Base-by-base conservation (phyloP, 78 protist species). In the Monocercomonoides exilis region DNA sequence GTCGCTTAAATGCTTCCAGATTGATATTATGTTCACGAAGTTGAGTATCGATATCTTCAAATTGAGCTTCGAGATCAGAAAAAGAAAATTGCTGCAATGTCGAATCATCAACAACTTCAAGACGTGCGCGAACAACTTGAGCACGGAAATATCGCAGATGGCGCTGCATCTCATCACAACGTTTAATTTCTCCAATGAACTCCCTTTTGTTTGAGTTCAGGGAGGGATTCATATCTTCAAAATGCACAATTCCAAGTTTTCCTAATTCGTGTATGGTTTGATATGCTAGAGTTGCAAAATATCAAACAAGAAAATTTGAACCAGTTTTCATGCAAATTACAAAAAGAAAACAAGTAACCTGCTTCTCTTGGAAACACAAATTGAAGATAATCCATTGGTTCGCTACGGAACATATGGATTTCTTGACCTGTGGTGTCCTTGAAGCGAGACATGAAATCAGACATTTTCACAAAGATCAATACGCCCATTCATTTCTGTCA, bases 111-210 rank as follows among this genome's bases (percentile, higher is more conserved):
- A 43, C 77, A n/a, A 0, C 38, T 43, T 46, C 42, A 33, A 84
- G 43, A 63, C 1, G 4, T 0, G 4, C 0, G 1, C 1, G 5
- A 11, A 34, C 34, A 11, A 87, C 38, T 42, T 87, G 84, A 1
- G 41, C 45, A 2, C 42, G 43, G 80, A 87, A 0, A 46, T 2
- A 77, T 3, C 79, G 77, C 1, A 87, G 77, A 34, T 32, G 0
- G 45, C 85, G 84, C 46, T 87, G 77, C 1, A 87, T 1, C 36
- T 87, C 89, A 79, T 6, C 6, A 21, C 82, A 79, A 5, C 82
- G 4, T 79, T 6, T 4, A 32, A 79, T 21, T 33, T 6, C 82
- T 33, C 45, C 11, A 79, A 32, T 32, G 21, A 79, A 79, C 21
- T 79, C 43, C 6, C 82, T 33, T 5, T 41, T 33, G 5, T 33